Evolutionary conservation across 202 grass and related monocot species (phyloP), one percentile per base, ranked within the genome.

Genomic region (Schoenoplectus tabernaemontani): DNA sequence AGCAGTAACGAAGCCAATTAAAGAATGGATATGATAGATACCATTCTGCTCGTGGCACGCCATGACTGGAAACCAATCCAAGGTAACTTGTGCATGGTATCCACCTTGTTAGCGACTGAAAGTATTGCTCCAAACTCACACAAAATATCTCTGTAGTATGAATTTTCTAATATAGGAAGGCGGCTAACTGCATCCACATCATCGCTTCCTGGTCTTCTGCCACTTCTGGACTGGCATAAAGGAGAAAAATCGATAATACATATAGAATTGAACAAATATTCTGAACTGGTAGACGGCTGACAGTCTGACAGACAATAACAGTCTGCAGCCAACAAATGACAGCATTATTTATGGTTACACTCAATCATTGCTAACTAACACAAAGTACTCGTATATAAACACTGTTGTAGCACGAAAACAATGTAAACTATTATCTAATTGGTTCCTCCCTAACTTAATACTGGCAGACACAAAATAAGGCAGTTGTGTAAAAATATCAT

Each of bases 11-110:
- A 82, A 73, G 73, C 7, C 28, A 46, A 92, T 85, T 44, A 5
- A 72, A 19, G 6, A 59, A 81, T 67, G 17, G 39, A 39, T 62
- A 12, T 64, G 43, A 28, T 16, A 30, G 24, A 26, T 89, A 98
- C 96, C 91, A 89, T 91, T 80, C 81, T 94, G 79, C 89, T 90
- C 71, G 86, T 62, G 86, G 91, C 86, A 30, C 56, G 88, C 96
- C 96, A 98, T 89, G 96, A 98, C 78, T 98, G 96, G 64, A 98
- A 98, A 83, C 96, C 96, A 71, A 98, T 94, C 95, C 95, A 98
- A 26, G 95, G 95, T 82, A 98, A 92, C 64, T 90, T 98, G 81
- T 98, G 95, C 59, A 98, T 78, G 78, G 64, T 87, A 87, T 98
- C 95, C 51, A 94, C 82, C 82, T 74, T 90, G 78, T 98, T 95